Base-by-base conservation (phyloP, 768 basidiomycete species). In the Psilocybe sp. region DNA sequence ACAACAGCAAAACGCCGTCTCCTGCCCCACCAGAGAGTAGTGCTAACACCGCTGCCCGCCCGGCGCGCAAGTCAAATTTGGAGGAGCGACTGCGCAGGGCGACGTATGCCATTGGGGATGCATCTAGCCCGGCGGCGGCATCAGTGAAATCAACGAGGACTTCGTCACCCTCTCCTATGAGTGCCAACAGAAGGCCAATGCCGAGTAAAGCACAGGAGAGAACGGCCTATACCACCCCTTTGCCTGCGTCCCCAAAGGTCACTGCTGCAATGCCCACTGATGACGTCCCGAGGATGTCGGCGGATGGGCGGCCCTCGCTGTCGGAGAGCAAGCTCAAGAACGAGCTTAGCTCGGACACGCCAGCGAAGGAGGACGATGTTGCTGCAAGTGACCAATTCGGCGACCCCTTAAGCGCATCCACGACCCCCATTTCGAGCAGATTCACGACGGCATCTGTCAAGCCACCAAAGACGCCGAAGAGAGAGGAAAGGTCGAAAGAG, bases 61-160 rank as follows among this genome's bases (percentile, higher is more conserved):
- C 56, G 34, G 45, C 54, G 11, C 67, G 73, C 40, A 85, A 87
- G 61, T 73, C 78, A 7, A 86, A 78, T 18, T 71, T 92, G 2
- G 90, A 92, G 66, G 89, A 92, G 50, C 75, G 90, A 40, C 70
- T 92, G n/a, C 79, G 84, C 40, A 84, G 87, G 37, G 78, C 71
- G 23, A 75, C 78, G 20, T 77, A 84, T 56, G 74, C 77, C 16
- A 74, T 77, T 45, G 80, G 77, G 15, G 87, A 89, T 15, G 69
- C 74, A 11, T 79, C 80, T 8, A 70, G 64, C 49, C 42, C 57
- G 33, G 44, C 59, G 16, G 38, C 53, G 5, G 47, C 53, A 13
- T 37, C 35, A 36, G 50, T 42, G 33, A 54, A 49, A 35, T 47
- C 59, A 41, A 60, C 51, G 18, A 50, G 53, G 19, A 51, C 54